Evolutionary conservation across 345 rosid species (phyloP).

Genomic region (Populus euphratica): DNA sequence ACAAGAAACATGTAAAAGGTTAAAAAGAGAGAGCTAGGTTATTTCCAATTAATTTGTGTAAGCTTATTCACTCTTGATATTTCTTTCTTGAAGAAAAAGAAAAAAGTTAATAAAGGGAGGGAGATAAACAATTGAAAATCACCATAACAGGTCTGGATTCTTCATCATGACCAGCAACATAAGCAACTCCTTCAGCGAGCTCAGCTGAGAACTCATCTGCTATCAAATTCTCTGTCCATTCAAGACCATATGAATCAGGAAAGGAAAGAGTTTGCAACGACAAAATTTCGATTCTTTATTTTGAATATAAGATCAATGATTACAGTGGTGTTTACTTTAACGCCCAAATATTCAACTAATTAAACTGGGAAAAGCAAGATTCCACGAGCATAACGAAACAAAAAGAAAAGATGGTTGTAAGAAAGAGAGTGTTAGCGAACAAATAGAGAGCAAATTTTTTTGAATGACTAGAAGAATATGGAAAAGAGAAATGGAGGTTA

Average conservation of each 20-base stretch:
- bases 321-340: slow-evolving; percentile 29
- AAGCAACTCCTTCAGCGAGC: slow-evolving; percentile 76
- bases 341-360: slow-evolving; percentile 32
- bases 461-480: background rate
- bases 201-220: slow-evolving; percentile 94
- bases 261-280: background rate
- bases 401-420: slow-evolving; percentile 23
- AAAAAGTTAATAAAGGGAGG: background rate
- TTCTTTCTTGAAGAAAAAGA: background rate
- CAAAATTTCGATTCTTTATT: slow-evolving; percentile 1
- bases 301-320: slow-evolving; percentile 30
- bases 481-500: background rate
- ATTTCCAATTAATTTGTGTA: background rate
- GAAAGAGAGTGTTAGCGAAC: slow-evolving; percentile 5
- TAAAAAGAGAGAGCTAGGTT: background rate
- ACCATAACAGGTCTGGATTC: slow-evolving; percentile 83
- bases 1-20: slow-evolving; percentile 4
- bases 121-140: background rate
- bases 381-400: slow-evolving; percentile 14
- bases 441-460: background rate
- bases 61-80: background rate
- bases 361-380: slow-evolving; percentile 28
- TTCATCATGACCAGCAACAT: slow-evolving; percentile 82
- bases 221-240: slow-evolving; percentile 52
- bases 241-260: background rate